phyloP scores from a whole-genome alignment of 148 eudicot species.

The Vaccinium myrtillus region DNA sequence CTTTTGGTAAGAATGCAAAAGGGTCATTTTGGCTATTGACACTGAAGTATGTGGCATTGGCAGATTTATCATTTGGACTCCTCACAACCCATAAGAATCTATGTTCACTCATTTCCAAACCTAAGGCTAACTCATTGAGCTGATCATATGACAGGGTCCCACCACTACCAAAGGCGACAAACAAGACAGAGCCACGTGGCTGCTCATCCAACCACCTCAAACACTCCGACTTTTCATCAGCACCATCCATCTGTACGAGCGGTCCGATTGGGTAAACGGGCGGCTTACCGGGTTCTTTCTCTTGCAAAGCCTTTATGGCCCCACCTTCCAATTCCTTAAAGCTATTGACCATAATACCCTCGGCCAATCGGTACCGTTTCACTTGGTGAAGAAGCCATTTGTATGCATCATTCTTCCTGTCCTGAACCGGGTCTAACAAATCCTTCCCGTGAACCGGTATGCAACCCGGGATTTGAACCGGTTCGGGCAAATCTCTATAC shows the following conservation, averaged over 20 bases:
- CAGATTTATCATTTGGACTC: conserved; percentile 29
- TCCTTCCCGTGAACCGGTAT: conserved; percentile 51
- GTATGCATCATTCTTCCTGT: conserved; percentile 41
- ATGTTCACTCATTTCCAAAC: conserved; percentile 46
- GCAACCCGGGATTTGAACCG: conserved; percentile 47
- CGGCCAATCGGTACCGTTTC: conserved; percentile 29
- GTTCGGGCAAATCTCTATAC: conserved; percentile 32
- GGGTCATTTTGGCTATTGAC: conserved; percentile 21
- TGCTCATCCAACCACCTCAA: conserved; percentile 46
- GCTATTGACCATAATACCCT: conserved; percentile 54
- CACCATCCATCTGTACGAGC: conserved; percentile 20
- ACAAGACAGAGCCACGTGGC: conserved; percentile 46
- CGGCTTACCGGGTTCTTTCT: conserved; percentile 23
- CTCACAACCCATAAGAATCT: conserved; percentile 55
- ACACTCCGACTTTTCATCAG: conserved; percentile 19
- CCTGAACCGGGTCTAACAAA: conserved; percentile 44
- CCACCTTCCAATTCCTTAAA: conserved; percentile 46
- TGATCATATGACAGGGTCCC: conserved; percentile 46
- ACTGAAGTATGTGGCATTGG: background rate
- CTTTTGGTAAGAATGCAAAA: conserved; percentile 34
- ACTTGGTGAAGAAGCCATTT: conserved; percentile 32
- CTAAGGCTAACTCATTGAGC: conserved; percentile 42
- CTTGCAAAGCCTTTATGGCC: conserved; percentile 30
- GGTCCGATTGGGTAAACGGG: conserved; percentile 49
- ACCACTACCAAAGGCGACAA: conserved; percentile 48